A percentile compares a stretch with the other conserved stretches of the same genome.
Conservation (phyloP, 345 rosid species). For the Fremontodendron californicum region DNA sequence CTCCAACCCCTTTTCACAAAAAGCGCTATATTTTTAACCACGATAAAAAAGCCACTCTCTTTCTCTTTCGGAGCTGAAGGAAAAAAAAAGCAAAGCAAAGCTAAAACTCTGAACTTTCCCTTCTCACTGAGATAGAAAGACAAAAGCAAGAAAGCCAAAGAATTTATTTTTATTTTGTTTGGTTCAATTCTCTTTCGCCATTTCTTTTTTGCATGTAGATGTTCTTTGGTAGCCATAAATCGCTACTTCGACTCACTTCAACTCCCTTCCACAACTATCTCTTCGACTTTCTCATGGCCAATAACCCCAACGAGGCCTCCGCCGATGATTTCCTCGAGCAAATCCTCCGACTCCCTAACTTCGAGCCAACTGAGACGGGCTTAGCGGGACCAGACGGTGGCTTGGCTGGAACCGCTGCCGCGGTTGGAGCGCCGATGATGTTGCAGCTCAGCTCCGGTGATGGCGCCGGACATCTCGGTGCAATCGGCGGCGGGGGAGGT, state of each 20-base stretch:
- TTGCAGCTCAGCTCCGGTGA: conserved; percentile 81
- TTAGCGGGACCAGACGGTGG: conserved; percentile 45
- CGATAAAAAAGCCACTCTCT: conserved; percentile 15
- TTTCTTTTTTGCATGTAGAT: conserved; percentile 36
- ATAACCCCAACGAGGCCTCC: conserved; percentile 61
- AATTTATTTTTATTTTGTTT: background rate
- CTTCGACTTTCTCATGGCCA: conserved; percentile 51
- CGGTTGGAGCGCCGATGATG: conserved; percentile 66
- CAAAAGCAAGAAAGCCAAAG: background rate
- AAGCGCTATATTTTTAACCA: conserved; percentile 10
- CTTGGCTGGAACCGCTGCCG: conserved; percentile 32
- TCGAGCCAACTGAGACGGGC: conserved; percentile 52
- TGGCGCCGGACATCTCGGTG: conserved; percentile 50
- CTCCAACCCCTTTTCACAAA: conserved; percentile 18
- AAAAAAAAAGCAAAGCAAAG: background rate
- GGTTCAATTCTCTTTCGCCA: background rate
- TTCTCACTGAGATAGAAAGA: background rate
- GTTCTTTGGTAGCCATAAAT: conserved; percentile 22
- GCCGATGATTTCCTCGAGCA: conserved; percentile 92
- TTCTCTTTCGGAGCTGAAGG: background rate
- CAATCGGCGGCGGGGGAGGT: conserved; percentile 32
- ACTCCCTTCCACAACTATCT: background rate
- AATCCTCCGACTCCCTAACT: conserved; percentile 70
- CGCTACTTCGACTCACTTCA: conserved; percentile 21
- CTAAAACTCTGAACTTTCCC: conserved; percentile 1